Conservation (phyloP, 2,329 filamentous ascomycete species). For the Dactylellina haptotyla region DNA sequence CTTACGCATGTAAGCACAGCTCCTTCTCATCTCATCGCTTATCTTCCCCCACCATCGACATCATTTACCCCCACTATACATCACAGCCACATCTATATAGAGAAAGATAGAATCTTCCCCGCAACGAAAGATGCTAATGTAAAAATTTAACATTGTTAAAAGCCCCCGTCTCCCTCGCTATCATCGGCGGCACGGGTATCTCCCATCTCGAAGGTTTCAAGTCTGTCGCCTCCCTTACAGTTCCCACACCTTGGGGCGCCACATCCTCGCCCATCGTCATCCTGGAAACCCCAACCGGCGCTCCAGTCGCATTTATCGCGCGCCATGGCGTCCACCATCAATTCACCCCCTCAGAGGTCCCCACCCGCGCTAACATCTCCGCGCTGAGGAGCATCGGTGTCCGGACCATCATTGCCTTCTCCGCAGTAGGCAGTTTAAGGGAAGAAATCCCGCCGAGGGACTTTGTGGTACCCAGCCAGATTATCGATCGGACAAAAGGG, state of each 20-base stretch:
- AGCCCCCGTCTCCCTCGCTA: conserved; percentile 82
- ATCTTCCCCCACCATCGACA: conserved; percentile 5
- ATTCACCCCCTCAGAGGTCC: conserved; percentile 92
- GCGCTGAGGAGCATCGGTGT: conserved; percentile 92
- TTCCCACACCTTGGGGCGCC: conserved; percentile 86
- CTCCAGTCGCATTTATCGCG: conserved; percentile 89
- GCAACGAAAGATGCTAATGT: not conserved
- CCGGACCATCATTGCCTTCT: conserved; percentile 90
- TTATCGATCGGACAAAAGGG: conserved; percentile 91
- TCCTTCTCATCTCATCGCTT: not conserved
- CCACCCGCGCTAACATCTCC: conserved; percentile 94
- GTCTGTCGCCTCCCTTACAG: conserved; percentile 79
- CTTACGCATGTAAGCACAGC: conserved; percentile 31
- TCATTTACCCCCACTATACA: conserved; percentile 1
- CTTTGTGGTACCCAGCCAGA: conserved; percentile 94
- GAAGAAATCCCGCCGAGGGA: conserved; percentile 95
- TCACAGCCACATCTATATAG: not conserved
- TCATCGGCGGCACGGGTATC: conserved; percentile 93
- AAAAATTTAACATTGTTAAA: not conserved
- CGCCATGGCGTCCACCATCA: conserved; percentile 91
- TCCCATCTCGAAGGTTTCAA: conserved; percentile 86
- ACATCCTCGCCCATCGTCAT: conserved; percentile 83
- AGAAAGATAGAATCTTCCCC: not conserved
- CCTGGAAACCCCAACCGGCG: conserved; percentile 74
- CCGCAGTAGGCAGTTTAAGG: conserved; percentile 88